A percentile compares a stretch with the other conserved stretches of the same genome.
Evolutionary conservation across 257 asterid genomes (phyloP).

Genomic region (Coffea eugenioides): DNA sequence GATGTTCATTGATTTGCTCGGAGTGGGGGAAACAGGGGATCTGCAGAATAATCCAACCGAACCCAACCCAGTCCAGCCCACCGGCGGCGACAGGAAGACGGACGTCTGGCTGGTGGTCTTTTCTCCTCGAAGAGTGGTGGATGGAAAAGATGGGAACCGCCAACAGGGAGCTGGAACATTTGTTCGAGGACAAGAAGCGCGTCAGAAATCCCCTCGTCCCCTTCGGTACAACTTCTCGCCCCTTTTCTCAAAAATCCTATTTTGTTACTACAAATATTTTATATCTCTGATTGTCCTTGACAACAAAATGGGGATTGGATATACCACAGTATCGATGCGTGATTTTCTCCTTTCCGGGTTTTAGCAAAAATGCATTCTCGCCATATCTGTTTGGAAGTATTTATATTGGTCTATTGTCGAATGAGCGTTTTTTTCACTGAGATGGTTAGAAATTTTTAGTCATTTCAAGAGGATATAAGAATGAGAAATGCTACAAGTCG

Average conservation of each 20-base stretch:
- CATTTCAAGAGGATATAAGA: no score
- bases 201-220: conserved; percentile 81
- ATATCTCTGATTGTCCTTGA: neutral
- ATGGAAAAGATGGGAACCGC: conserved; percentile 63
- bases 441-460: no score
- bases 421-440: neutral
- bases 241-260: conserved; percentile 1
- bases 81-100: neutral
- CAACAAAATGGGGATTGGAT: neutral
- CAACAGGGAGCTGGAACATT: conserved; percentile 59
- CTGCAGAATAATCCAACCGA: neutral
- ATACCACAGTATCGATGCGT: neutral
- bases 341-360: neutral
- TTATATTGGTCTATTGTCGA: neutral
- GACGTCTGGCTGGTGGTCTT: neutral
- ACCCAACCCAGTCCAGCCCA: no score
- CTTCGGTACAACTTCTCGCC: conserved; percentile 45
- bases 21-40: neutral
- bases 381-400: neutral
- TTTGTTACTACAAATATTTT: neutral
- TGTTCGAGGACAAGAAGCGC: conserved; percentile 66
- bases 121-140: neutral
- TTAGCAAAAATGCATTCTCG: neutral
- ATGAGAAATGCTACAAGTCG: no score
- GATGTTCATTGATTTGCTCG: neutral